These are phyloP conservation scores for Podaxis pistillaris DNA, from an alignment of 768 basidiomycete species.

Conservation along the genomic window DNA sequence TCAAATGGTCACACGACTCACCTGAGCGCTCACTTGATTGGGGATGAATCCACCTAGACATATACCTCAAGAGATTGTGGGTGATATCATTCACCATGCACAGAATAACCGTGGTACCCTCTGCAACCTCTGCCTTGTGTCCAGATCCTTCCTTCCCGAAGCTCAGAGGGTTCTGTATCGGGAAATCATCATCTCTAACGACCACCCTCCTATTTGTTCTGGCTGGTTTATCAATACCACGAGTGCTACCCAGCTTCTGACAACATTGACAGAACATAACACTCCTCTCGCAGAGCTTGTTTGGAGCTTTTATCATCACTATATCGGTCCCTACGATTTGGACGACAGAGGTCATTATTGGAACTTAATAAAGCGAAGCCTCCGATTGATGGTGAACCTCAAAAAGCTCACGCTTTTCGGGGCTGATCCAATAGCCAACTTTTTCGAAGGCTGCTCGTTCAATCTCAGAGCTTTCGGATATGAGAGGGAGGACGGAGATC, in stretches of 20 bases:
- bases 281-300: not conserved
- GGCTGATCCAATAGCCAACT: not conserved
- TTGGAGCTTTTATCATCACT: not conserved
- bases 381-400: not conserved
- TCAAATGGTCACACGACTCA: too few species aligned
- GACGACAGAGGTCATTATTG: not conserved
- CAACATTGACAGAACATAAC: not conserved
- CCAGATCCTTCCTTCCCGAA: not conserved
- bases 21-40: too few species aligned
- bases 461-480: not conserved
- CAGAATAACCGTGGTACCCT: not conserved
- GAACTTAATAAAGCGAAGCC: not conserved
- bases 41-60: too few species aligned
- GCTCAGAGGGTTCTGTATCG: not conserved
- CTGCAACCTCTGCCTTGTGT: constrained; percentile 9
- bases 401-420: not conserved
- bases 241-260: not conserved
- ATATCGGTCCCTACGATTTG: not conserved
- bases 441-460: not conserved
- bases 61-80: not conserved
- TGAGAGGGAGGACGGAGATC: not conserved
- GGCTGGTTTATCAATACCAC: not conserved
- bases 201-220: not conserved
- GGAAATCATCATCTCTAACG: constrained; percentile 1
- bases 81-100: not conserved